These are phyloP conservation scores for Cymbopogon citratus DNA, from an alignment of 176 grass and related monocot genomes.

Conservation along the genomic window DNA sequence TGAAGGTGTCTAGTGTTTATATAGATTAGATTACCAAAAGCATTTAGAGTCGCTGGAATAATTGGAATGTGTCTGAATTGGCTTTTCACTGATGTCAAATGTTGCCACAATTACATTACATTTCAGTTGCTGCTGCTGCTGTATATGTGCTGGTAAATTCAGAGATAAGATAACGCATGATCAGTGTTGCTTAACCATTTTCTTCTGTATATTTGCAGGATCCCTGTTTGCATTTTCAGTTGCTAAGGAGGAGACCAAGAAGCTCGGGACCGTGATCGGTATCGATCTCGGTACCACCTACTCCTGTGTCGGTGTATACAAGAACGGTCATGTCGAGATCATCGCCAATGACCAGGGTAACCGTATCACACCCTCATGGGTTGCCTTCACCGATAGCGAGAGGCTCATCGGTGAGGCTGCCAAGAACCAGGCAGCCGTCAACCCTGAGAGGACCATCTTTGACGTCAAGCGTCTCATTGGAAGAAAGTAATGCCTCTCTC, in stretches of 20 bases:
- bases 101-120: too few relatives aligned
- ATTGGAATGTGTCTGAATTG: too few relatives aligned
- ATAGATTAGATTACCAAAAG: too few relatives aligned
- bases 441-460: slow-evolving; percentile 68
- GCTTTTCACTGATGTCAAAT: too few relatives aligned
- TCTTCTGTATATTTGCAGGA: slow-evolving; percentile 21
- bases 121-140: too few relatives aligned
- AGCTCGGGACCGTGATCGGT: slow-evolving; percentile 55
- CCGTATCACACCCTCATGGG: slow-evolving; percentile 72
- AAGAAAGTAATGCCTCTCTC: slow-evolving; percentile 40
- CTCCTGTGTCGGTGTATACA: slow-evolving; percentile 59
- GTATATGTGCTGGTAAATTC: neutral
- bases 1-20: too few relatives aligned
- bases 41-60: too few relatives aligned
- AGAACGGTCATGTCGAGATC: slow-evolving; percentile 61
- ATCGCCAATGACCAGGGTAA: slow-evolving; percentile 76
- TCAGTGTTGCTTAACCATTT: neutral
- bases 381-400: slow-evolving; percentile 56
- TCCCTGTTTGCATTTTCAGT: slow-evolving; percentile 52
- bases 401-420: slow-evolving; percentile 73
- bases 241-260: slow-evolving; percentile 63
- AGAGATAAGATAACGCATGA: too few relatives aligned
- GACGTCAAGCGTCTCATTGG: slow-evolving; percentile 77
- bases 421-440: slow-evolving; percentile 65
- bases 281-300: slow-evolving; percentile 67